These are phyloP conservation scores for Phytophthora sp. DNA, from an alignment of 352 stramenopile genomes.

Conservation along the genomic window DNA sequence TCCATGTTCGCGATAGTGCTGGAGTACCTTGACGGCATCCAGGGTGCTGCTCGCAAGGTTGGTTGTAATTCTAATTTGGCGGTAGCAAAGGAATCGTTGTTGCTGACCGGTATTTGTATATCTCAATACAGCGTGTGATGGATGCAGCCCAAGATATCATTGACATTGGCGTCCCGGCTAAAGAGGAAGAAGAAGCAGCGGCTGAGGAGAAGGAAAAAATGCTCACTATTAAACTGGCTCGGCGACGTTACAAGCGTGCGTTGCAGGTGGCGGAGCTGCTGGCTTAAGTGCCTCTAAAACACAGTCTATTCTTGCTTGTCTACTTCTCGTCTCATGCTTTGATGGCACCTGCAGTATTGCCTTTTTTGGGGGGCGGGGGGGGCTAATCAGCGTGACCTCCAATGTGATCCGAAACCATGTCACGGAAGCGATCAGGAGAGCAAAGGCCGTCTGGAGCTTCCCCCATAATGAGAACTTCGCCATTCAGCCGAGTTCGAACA, in stretches of 20 bases:
- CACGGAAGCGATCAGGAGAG: conserved; percentile 47
- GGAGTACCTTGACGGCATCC: conserved; percentile 75
- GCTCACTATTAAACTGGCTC: conserved; percentile 59
- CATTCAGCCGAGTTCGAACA: conserved; percentile 63
- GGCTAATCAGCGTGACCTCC: conserved; percentile 28
- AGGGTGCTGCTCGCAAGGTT: conserved; percentile 68
- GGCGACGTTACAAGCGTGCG: conserved; percentile 81
- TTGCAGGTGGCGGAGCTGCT: conserved; percentile 78
- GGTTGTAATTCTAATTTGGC: conserved; percentile 8
- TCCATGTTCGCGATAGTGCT: conserved; percentile 80
- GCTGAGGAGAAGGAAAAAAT: conserved; percentile 61
- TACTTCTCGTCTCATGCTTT: background rate
- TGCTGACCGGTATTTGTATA: conserved; percentile 1
- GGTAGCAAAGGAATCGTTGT: background rate
- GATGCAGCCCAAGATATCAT: conserved; percentile 77
- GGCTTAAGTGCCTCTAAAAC: conserved; percentile 41
- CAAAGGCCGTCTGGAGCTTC: conserved; percentile 28
- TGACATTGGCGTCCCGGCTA: conserved; percentile 61
- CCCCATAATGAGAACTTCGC: conserved; percentile 40
- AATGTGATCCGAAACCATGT: conserved; percentile 53
- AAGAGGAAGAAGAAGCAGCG: conserved; percentile 44
- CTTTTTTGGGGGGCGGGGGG: too few species aligned
- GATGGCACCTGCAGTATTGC: too few species aligned
- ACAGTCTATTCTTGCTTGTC: conserved; percentile 26
- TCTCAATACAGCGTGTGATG: conserved; percentile 59